Evolutionary conservation across 2,329 filamentous ascomycete species (phyloP).

Genomic region (Penicillium freii): DNA sequence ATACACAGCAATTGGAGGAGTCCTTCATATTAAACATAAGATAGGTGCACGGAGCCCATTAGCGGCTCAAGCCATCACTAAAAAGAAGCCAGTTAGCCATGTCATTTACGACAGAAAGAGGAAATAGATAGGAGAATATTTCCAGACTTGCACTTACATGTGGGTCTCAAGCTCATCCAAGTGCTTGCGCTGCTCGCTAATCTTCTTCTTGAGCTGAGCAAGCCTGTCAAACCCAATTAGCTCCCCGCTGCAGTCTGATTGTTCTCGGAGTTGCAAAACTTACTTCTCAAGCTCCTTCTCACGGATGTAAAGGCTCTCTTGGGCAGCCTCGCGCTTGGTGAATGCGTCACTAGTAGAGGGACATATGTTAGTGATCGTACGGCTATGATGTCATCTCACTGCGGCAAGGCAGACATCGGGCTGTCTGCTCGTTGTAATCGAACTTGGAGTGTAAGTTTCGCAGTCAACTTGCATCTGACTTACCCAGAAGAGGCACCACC

Average conservation of each 20-base stretch:
- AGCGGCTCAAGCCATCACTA: slow-evolving; percentile 75
- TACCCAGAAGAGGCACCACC: slow-evolving; percentile 39
- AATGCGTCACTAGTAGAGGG: slow-evolving; percentile 71
- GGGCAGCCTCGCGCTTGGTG: slow-evolving; percentile 84
- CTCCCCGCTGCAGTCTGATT: not conserved
- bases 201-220: slow-evolving; percentile 64
- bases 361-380: slow-evolving; percentile 14
- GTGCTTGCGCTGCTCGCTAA: slow-evolving; percentile 75
- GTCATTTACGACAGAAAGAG: not conserved
- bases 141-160: slow-evolving; percentile 61
- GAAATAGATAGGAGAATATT: not conserved
- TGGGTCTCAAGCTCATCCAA: slow-evolving; percentile 81
- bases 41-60: slow-evolving; percentile 40
- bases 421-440: not conserved
- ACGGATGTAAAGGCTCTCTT: slow-evolving; percentile 80
- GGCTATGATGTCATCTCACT: slow-evolving; percentile 15
- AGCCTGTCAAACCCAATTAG: slow-evolving; percentile 50
- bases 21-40: not conserved
- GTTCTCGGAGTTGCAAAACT: slow-evolving; percentile 9
- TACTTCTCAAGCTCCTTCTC: slow-evolving; percentile 86
- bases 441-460: not conserved
- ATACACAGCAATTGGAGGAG: slow-evolving; percentile 12
- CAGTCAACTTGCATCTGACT: slow-evolving; percentile 17
- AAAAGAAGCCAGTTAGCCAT: slow-evolving; percentile 13
- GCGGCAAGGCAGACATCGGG: slow-evolving; percentile 6